phyloP scores from a whole-genome alignment of 148 eudicot species.

The Camellia sinensis region DNA sequence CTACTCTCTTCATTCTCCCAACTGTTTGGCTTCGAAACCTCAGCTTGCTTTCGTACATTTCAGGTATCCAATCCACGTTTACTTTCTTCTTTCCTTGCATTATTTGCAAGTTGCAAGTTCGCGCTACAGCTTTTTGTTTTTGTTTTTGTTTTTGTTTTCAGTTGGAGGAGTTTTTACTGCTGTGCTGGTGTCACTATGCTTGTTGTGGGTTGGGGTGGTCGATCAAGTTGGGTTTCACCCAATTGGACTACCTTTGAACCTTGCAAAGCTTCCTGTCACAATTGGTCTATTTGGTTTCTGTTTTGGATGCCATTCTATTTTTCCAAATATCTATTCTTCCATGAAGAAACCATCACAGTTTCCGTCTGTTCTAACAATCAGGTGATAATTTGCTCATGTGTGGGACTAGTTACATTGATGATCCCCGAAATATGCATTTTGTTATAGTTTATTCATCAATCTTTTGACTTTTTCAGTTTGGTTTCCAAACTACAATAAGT shows the following conservation, averaged over 20 bases:
- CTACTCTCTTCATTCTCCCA: constrained; percentile 55
- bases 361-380: constrained; percentile 37
- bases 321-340: constrained; percentile 63
- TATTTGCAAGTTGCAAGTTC: background rate
- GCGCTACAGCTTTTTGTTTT: background rate
- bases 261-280: constrained; percentile 46
- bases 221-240: constrained; percentile 47
- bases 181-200: constrained; percentile 42
- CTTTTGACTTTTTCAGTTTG: too few species aligned
- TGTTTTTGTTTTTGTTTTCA: constrained; percentile 15
- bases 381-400: constrained; percentile 19
- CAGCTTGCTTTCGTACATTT: constrained; percentile 50
- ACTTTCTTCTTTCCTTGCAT: background rate
- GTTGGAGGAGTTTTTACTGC: constrained; percentile 63
- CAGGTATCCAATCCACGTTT: constrained; percentile 27
- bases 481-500: too few species aligned
- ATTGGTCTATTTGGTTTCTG: constrained; percentile 60
- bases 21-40: constrained; percentile 67
- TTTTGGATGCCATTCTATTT: constrained; percentile 62
- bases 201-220: constrained; percentile 57
- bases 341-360: constrained; percentile 47
- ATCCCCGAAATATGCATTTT: too few species aligned
- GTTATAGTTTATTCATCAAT: too few species aligned
- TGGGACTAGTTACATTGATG: too few species aligned
- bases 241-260: constrained; percentile 35